Base-by-base conservation (phyloP, 768 basidiomycete genomes). In the Hypsizygus marmoreus region DNA sequence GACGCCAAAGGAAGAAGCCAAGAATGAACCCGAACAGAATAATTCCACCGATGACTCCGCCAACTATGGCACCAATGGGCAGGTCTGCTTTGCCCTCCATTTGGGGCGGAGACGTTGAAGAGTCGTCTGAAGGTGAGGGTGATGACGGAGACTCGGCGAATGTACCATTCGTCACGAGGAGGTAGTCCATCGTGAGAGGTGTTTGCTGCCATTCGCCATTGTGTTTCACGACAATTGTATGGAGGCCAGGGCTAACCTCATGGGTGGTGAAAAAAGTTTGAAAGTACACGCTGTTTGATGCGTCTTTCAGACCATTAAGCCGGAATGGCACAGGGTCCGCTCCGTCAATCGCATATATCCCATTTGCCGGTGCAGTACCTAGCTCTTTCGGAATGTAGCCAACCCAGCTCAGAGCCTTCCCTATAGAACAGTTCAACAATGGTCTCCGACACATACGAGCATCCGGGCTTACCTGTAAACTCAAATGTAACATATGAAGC, bases 221-320 rank as follows among this genome's bases (percentile, higher is more conserved):
- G 26, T 60, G 56, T 0, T 48, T 51, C 8, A 66, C 63, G 0
- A 40, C 31, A 17, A 67, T 42, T n/a, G 47, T 50, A 24, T 67
- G 64, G 12, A 35, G 43, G 2, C 61, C 64, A 1, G 40, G 13
- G 11, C 53, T 23, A 10, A 60, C 38, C 1, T 45, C 38, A 4
- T 56, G 44, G 4, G 62, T 64, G 12, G 50, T 47, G 47, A 67
- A 65, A 39, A 62, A 55, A 20, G 54, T 47, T 51, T 63, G 58
- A 40, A 62, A 58, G 40, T 57, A 62, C 4, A 47, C 3, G 2
- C 57, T 62, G 2, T 33, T 20, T 0, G 43, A 25, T 8, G 34
- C 11, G 17, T 39, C 43, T 11, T 55, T 13, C 9, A 61, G 52
- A 11, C 58, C 64, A 36, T 47, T 46, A 10, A 64, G 41, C 4